These are phyloP conservation scores for Phaffia tasmanica DNA, from an alignment of 768 basidiomycete species.

Conservation along the genomic window DNA sequence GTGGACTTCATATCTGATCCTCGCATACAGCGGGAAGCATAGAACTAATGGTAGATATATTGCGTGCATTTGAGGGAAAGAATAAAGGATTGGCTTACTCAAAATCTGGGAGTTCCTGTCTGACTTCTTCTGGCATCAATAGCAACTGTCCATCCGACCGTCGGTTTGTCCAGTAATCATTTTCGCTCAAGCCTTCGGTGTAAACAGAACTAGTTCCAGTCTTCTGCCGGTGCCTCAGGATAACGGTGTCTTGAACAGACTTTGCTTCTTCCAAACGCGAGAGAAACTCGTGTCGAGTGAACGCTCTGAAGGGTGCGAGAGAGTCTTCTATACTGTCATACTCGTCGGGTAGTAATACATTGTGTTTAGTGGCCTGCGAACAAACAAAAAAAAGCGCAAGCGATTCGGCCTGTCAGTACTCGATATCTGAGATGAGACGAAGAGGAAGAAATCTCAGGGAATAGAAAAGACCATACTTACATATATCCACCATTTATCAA, in stretches of 20 bases:
- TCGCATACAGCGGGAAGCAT: neutral
- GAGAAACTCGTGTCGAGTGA: slow-evolving; percentile 29
- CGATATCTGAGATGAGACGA: too few relatives aligned
- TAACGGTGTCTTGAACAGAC: slow-evolving; percentile 9
- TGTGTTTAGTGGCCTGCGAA: slow-evolving; percentile 28
- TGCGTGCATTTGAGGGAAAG: neutral
- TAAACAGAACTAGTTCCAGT: neutral
- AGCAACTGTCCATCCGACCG: slow-evolving; percentile 15
- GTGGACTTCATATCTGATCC: too few relatives aligned
- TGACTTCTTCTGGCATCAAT: slow-evolving; percentile 7
- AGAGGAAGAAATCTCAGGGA: too few relatives aligned
- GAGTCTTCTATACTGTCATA: slow-evolving; percentile 35
- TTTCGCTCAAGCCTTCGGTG: neutral
- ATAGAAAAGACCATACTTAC: slow-evolving; percentile 17
- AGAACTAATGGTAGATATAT: neutral
- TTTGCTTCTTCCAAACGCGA: slow-evolving; percentile 27
- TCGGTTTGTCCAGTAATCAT: slow-evolving; percentile 26
- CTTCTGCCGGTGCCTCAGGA: slow-evolving; percentile 3
- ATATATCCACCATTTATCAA: slow-evolving; percentile 36
- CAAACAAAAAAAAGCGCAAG: slow-evolving; percentile 24
- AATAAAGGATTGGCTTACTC: neutral
- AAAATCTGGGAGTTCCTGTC: slow-evolving; percentile 12
- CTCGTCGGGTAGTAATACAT: slow-evolving; percentile 31
- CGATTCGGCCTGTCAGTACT: too few relatives aligned
- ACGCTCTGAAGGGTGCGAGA: slow-evolving; percentile 32